phyloP scores from a whole-genome alignment of 2,329 filamentous ascomycete species.

The Cadophora sp. region DNA sequence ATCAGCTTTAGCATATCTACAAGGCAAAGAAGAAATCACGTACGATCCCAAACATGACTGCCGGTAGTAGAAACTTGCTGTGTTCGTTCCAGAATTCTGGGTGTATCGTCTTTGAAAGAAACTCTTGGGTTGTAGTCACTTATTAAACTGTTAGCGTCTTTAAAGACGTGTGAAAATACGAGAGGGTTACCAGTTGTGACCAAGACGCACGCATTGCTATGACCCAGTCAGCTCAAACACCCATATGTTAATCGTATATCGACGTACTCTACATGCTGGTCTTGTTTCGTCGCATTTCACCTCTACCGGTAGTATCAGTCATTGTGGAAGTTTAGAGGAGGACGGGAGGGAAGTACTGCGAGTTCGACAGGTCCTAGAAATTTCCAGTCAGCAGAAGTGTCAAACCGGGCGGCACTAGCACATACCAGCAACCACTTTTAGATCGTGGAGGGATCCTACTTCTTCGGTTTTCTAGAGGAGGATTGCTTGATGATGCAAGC shows the following conservation, averaged over 20 bases:
- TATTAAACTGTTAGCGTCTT: too few relatives aligned
- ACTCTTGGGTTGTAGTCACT: constrained; percentile 62
- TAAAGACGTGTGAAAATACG: too few relatives aligned
- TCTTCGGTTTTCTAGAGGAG: constrained; percentile 17
- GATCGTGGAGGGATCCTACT: constrained; percentile 42
- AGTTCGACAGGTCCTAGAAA: constrained; percentile 36
- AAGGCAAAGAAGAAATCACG: constrained; percentile 34
- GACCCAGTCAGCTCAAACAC: too few relatives aligned
- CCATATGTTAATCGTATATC: too few relatives aligned
- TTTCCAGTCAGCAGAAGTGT: background rate
- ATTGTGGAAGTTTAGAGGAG: too few relatives aligned
- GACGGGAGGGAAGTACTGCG: constrained; percentile 24
- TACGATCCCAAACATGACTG: constrained; percentile 63
- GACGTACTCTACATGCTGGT: too few relatives aligned
- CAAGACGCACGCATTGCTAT: too few relatives aligned
- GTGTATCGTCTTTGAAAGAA: constrained; percentile 59
- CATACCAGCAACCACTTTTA: constrained; percentile 41
- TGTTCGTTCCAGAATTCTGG: constrained; percentile 56
- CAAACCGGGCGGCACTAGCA: too few relatives aligned
- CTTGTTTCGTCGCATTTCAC: too few relatives aligned
- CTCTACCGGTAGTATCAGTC: too few relatives aligned
- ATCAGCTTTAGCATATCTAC: background rate
- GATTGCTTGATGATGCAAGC: background rate
- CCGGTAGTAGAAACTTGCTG: constrained; percentile 55
- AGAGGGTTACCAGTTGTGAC: too few relatives aligned